Percentiles rank a stretch among this genome's conserved stretches.
Evolutionary conservation across 75 land plant species (phyloP).

Genomic region (Pinus albicaulis): DNA sequence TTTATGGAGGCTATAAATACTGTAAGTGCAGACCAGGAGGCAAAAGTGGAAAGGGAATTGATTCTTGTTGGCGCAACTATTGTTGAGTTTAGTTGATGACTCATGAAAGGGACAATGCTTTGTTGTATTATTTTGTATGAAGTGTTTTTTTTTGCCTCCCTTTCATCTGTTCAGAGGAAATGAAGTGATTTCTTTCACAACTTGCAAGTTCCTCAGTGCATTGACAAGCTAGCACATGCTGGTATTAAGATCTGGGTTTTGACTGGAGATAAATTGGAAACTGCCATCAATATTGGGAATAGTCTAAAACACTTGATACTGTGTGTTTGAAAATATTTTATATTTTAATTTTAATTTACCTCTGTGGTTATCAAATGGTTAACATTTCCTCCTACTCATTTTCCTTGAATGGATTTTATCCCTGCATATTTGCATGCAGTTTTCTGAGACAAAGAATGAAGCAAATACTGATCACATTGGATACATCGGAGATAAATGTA

Average conservation of each 20-base stretch:
- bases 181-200: not conserved
- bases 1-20: conserved; percentile 52
- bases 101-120: not conserved
- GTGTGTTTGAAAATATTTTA: not conserved
- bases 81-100: conserved; percentile 36
- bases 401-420: conserved; percentile 1
- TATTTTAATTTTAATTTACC: not conserved
- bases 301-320: not conserved
- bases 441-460: conserved; percentile 93
- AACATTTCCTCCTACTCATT: not conserved
- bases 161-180: not conserved
- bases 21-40: conserved; percentile 56
- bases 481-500: conserved; percentile 47
- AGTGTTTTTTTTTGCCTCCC: conserved; percentile 33
- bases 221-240: conserved; percentile 86
- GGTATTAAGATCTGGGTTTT: conserved; percentile 90
- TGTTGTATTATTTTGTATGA: not conserved
- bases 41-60: conserved; percentile 57
- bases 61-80: conserved; percentile 86
- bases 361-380: not conserved
- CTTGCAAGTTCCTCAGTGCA: conserved; percentile 71
- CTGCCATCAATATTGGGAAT: conserved; percentile 90
- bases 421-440: conserved; percentile 83
- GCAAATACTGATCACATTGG: conserved; percentile 79
- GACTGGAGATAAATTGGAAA: conserved; percentile 94